Percentiles rank a stretch among this genome's conserved stretches.
Evolutionary conservation across 805 yeast species (phyloP).

Genomic region (fission yeast (Schizosaccharomyces pombe)): DNA sequence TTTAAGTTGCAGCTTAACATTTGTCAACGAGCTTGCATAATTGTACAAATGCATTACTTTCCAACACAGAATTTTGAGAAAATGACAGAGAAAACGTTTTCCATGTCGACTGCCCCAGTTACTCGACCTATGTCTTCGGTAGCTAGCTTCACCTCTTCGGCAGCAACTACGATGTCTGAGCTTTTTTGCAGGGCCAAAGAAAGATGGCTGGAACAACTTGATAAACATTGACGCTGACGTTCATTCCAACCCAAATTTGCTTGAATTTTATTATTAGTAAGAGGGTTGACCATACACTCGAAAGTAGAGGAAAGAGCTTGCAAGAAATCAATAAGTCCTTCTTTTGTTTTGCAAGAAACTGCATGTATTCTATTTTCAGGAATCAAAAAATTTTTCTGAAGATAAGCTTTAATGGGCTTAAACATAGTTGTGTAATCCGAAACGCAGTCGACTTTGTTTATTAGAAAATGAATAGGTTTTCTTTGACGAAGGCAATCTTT

Average conservation of each 20-base stretch:
- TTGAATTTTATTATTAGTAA: neutral
- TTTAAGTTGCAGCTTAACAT: no score
- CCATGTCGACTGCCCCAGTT: slow-evolving; percentile 67
- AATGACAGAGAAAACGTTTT: slow-evolving; percentile 74
- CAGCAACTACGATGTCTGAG: slow-evolving; percentile 54
- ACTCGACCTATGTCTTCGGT: slow-evolving; percentile 77
- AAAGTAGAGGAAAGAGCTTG: neutral
- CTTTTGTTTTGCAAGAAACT: neutral
- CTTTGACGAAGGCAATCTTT: neutral
- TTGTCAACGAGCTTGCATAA: no score
- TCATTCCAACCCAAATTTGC: neutral
- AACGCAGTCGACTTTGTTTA: neutral
- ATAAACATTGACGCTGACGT: neutral
- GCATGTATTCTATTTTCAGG: neutral
- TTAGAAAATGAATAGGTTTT: neutral
- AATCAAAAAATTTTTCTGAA: neutral
- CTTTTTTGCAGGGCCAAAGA: neutral
- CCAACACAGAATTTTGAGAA: slow-evolving; percentile 89
- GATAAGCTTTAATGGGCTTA: neutral
- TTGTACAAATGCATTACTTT: slow-evolving; percentile 24
- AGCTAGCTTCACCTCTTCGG: slow-evolving; percentile 50
- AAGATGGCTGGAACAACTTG: neutral
- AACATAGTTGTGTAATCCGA: neutral
- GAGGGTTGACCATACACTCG: neutral
- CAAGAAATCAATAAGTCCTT: neutral